Percentiles rank a stretch among this genome's conserved stretches.
phyloP scores from a whole-genome alignment of 148 eudicot species.

The Bassia scoparia region DNA sequence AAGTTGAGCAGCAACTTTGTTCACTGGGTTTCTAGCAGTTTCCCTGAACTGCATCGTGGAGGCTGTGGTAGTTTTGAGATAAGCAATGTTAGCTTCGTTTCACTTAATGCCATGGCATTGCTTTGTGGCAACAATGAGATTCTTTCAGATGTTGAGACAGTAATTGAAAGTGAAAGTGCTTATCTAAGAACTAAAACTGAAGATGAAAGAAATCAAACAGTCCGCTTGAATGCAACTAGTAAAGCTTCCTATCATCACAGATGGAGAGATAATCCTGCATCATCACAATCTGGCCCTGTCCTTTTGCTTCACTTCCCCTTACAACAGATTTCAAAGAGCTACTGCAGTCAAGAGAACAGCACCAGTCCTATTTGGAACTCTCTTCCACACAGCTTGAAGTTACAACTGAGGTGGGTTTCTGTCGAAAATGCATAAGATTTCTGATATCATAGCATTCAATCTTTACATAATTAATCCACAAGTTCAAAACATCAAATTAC shows the following conservation, averaged over 20 bases:
- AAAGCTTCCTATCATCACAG: conserved; percentile 9
- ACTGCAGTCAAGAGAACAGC: conserved; percentile 9
- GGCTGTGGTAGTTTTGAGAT: conserved; percentile 27
- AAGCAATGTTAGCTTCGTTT: conserved; percentile 17
- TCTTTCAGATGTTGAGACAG: conserved; percentile 18
- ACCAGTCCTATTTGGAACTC: background rate
- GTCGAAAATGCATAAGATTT: background rate
- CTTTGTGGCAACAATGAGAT: conserved; percentile 24
- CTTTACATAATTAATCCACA: background rate
- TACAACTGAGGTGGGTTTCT: conserved; percentile 12
- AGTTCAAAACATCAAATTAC: background rate
- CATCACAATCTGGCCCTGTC: conserved; percentile 23
- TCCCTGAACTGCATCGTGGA: conserved; percentile 20
- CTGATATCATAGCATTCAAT: background rate
- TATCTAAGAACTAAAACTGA: conserved; percentile 7
- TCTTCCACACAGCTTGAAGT: conserved; percentile 14
- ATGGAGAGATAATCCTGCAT: conserved; percentile 15
- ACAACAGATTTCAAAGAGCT: conserved; percentile 8
- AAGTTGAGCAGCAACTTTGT: conserved; percentile 13
- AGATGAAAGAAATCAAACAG: background rate
- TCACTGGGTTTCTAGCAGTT: conserved; percentile 5
- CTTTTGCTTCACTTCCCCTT: conserved; percentile 24
- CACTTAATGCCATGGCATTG: conserved; percentile 20
- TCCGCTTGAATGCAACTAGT: background rate
- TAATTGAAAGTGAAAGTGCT: conserved; percentile 21